Percentiles rank a stretch among this genome's conserved stretches.
phyloP scores from a whole-genome alignment of 352 stramenopile genomes.

The Phytophthora colocasiae region DNA sequence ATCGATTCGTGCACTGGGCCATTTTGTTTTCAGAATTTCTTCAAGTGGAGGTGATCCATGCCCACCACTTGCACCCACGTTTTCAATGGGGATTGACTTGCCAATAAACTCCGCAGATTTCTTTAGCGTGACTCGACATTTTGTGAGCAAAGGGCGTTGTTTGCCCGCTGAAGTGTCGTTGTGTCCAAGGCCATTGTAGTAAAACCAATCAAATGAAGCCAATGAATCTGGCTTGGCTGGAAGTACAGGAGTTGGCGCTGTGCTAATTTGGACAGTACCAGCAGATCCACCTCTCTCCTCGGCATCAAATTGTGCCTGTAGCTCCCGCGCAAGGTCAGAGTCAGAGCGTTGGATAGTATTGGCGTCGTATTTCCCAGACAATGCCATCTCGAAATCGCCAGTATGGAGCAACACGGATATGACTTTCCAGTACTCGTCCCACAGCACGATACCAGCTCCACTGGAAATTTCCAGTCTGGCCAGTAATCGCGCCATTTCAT shows the following conservation, averaged over 20 bases:
- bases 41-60: constrained; percentile 65
- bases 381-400: constrained; percentile 66
- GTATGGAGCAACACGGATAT: constrained; percentile 82
- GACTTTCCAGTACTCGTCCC: constrained; percentile 93
- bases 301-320: constrained; percentile 81
- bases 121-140: constrained; percentile 49
- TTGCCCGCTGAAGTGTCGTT: constrained; percentile 3
- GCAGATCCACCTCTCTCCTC: constrained; percentile 36
- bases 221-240: not conserved
- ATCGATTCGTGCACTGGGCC: constrained; percentile 54
- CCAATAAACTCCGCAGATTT: constrained; percentile 64
- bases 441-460: constrained; percentile 91
- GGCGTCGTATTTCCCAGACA: constrained; percentile 55
- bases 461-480: constrained; percentile 60
- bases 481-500: constrained; percentile 69
- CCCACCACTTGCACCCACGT: constrained; percentile 46
- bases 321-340: constrained; percentile 70
- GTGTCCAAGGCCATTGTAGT: constrained; percentile 41
- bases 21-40: constrained; percentile 85
- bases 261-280: not conserved
- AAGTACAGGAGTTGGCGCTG: constrained; percentile 2
- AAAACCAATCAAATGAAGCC: constrained; percentile 45
- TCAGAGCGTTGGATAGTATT: constrained; percentile 57
- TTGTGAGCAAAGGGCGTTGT: constrained; percentile 47
- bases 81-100: constrained; percentile 66